Evolutionary conservation across 768 basidiomycete genomes (phyloP).

Genomic region (Amanita rubescens): DNA sequence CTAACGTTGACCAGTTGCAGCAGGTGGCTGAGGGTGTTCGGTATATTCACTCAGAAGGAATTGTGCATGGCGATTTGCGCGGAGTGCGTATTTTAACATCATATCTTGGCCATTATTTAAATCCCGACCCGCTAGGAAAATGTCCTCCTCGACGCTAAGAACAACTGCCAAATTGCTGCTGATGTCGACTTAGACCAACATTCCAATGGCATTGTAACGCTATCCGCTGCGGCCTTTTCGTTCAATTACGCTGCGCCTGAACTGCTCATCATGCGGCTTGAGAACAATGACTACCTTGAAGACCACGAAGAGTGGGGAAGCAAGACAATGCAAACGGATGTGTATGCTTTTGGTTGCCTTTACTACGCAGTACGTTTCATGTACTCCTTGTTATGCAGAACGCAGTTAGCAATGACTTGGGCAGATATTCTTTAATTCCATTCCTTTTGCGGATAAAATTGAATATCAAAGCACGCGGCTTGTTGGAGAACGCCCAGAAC

Average conservation of each 20-base stretch:
- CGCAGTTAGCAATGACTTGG: not conserved
- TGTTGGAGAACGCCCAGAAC: not conserved
- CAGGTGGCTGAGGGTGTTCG: not conserved
- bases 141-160: not conserved
- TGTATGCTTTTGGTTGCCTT: conserved; percentile 2
- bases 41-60: conserved; percentile 1
- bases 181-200: too few relatives aligned
- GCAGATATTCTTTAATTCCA: not conserved
- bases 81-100: not conserved
- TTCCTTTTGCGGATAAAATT: not conserved
- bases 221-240: not conserved
- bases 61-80: not conserved
- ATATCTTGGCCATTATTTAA: not conserved
- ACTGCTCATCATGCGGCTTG: not conserved
- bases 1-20: not conserved
- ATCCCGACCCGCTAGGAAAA: not conserved
- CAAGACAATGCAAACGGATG: not conserved
- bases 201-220: too few relatives aligned
- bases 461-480: not conserved
- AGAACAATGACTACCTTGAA: too few relatives aligned
- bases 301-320: too few relatives aligned
- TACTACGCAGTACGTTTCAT: not conserved
- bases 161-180: not conserved
- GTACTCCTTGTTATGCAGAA: not conserved
- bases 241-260: not conserved